Percentiles rank a stretch among this genome's conserved stretches.
Conservation (phyloP, 2,329 filamentous ascomycete species). For the Trichophyton schoenleinii region DNA sequence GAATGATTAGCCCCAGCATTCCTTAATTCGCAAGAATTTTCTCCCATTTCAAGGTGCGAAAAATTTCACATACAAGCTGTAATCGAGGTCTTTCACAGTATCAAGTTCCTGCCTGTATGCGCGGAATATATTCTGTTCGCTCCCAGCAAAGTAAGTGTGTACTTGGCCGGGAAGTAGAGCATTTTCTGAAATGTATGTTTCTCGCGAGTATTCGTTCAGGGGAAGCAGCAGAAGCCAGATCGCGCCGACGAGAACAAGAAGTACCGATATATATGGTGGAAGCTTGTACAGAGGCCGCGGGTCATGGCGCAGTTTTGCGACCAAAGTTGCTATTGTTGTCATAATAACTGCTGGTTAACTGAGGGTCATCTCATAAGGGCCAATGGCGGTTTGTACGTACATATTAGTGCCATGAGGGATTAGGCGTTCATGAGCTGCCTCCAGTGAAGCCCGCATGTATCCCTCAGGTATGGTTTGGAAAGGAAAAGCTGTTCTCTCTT, state of each 20-base stretch:
- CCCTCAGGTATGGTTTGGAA: not conserved
- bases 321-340: conserved; percentile 20
- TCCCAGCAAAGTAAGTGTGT: conserved; percentile 93
- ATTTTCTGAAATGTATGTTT: conserved; percentile 95
- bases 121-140: conserved; percentile 86
- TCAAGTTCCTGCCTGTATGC: conserved; percentile 80
- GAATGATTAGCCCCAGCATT: not conserved
- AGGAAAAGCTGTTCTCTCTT: not conserved
- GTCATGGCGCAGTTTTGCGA: conserved; percentile 56
- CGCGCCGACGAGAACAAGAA: conserved; percentile 75
- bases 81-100: conserved; percentile 27
- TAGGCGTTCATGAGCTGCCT: conserved; percentile 18
- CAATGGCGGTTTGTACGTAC: conserved; percentile 18
- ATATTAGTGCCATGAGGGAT: conserved; percentile 29
- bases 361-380: not conserved
- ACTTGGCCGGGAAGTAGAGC: conserved; percentile 90
- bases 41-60: not conserved
- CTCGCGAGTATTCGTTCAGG: conserved; percentile 76
- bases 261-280: conserved; percentile 73
- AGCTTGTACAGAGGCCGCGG: conserved; percentile 58
- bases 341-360: not conserved
- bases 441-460: conserved; percentile 14
- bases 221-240: conserved; percentile 84
- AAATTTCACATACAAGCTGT: conserved; percentile 23
- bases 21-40: not conserved